Percentiles rank a stretch among this genome's conserved stretches.
Evolutionary conservation across 768 basidiomycete species (phyloP).

Genomic region (Lentinula raphanica): DNA sequence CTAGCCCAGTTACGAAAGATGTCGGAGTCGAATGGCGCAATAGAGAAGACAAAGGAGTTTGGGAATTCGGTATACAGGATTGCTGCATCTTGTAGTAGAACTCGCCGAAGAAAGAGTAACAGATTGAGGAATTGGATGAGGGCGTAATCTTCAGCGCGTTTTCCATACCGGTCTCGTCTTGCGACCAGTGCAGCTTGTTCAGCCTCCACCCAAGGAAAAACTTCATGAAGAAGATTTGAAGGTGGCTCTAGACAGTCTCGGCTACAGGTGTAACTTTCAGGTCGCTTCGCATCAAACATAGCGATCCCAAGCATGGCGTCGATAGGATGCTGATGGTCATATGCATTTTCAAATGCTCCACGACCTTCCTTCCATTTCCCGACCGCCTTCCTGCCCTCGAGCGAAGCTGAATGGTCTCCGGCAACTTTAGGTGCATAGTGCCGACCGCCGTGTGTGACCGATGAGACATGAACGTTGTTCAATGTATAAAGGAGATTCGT

Average conservation of each 20-base stretch:
- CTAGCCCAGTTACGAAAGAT: background rate
- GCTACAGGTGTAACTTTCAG: conserved; percentile 17
- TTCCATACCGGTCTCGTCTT: background rate
- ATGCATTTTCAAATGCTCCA: conserved; percentile 15
- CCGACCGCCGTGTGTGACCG: conserved; percentile 15
- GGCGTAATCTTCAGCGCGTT: conserved; percentile 8
- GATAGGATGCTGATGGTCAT: conserved; percentile 20
- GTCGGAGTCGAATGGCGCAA: conserved; percentile 11
- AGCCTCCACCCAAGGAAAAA: background rate
- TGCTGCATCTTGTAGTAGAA: conserved; percentile 20
- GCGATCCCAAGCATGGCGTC: conserved; percentile 22
- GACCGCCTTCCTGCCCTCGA: conserved; percentile 20
- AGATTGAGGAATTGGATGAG: conserved; percentile 19
- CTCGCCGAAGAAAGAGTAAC: conserved; percentile 11
- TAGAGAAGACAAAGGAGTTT: conserved; percentile 10
- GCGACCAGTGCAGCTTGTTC: background rate
- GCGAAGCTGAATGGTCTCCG: conserved; percentile 16
- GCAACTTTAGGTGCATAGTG: conserved; percentile 18
- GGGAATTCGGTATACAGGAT: conserved; percentile 15
- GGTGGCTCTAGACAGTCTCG: conserved; percentile 13
- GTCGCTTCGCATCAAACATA: conserved; percentile 18
- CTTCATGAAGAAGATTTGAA: conserved; percentile 3
- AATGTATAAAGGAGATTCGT: conserved; percentile 6
- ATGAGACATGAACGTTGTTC: conserved; percentile 18
- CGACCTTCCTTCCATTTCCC: conserved; percentile 14